Conservation (phyloP, 2,329 filamentous ascomycete genomes). For the Fusarium sp. region DNA sequence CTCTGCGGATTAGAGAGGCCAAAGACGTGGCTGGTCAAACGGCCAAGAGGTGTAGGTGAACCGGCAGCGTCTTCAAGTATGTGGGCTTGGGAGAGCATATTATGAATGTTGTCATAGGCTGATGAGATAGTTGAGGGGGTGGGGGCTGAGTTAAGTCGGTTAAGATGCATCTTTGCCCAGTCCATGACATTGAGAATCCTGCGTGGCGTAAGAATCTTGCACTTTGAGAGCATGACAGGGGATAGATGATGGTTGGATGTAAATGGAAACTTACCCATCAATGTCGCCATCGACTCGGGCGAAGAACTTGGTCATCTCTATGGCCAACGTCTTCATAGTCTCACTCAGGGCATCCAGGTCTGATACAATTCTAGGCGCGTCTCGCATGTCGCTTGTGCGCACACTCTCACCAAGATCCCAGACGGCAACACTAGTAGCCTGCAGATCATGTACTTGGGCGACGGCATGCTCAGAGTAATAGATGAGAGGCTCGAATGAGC, state of each 20-base stretch:
- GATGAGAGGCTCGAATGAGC: slow-evolving; percentile 92
- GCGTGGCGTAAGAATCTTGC: slow-evolving; percentile 24
- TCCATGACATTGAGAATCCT: slow-evolving; percentile 95
- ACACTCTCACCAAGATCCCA: slow-evolving; percentile 96
- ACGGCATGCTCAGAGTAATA: slow-evolving; percentile 93
- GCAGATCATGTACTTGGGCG: slow-evolving; percentile 84
- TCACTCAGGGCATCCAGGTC: slow-evolving; percentile 88
- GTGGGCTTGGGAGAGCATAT: slow-evolving; percentile 72
- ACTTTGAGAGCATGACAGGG: background rate
- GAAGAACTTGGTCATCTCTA: slow-evolving; percentile 91
- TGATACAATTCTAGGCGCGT: slow-evolving; percentile 83
- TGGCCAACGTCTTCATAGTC: slow-evolving; percentile 81
- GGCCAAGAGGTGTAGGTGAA: slow-evolving; percentile 73
- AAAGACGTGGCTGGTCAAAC: slow-evolving; percentile 75
- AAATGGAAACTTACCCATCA: slow-evolving; percentile 67
- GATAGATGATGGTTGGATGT: background rate
- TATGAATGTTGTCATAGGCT: slow-evolving; percentile 85
- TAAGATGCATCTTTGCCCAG: slow-evolving; percentile 88
- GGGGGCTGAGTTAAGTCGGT: slow-evolving; percentile 70
- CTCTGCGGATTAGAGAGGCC: slow-evolving; percentile 83
- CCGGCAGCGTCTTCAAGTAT: slow-evolving; percentile 64
- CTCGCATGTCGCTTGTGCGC: slow-evolving; percentile 88
- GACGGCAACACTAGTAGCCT: slow-evolving; percentile 90
- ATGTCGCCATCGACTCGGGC: slow-evolving; percentile 93
- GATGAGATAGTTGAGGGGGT: slow-evolving; percentile 68